Conservation (phyloP, 2,329 filamentous ascomycete species). For the Aspergillus transmontanensis region DNA sequence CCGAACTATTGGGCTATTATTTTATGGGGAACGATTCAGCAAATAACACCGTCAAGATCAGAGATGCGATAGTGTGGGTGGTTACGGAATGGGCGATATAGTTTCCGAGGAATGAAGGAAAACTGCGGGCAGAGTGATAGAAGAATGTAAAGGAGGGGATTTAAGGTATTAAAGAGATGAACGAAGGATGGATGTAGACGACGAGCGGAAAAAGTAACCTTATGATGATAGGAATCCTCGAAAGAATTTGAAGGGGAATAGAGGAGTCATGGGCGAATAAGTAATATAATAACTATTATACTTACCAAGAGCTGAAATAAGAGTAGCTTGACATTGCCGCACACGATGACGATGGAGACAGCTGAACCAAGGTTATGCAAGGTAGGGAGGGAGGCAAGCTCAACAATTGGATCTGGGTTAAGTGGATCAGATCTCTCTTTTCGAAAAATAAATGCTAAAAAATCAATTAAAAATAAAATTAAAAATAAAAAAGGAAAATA, state of each 20-base stretch:
- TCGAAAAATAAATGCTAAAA: not conserved
- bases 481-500: not conserved
- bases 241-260: slow-evolving; percentile 14
- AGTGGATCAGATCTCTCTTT: slow-evolving; percentile 24
- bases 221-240: not conserved
- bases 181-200: not conserved
- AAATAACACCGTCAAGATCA: not conserved
- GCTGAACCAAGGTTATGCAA: slow-evolving; percentile 34
- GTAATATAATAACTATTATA: slow-evolving; percentile 15
- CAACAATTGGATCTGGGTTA: slow-evolving; percentile 26
- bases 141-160: slow-evolving; percentile 3
- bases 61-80: not conserved
- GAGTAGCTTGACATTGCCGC: slow-evolving; percentile 27
- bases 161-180: slow-evolving; percentile 7
- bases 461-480: not conserved
- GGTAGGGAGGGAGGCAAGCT: slow-evolving; percentile 24
- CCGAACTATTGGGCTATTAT: not conserved
- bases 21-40: not conserved
- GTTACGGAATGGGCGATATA: slow-evolving; percentile 3
- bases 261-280: slow-evolving; percentile 14
- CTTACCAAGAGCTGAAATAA: slow-evolving; percentile 17
- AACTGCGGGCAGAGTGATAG: not conserved
- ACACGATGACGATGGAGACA: slow-evolving; percentile 29
- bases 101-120: not conserved
- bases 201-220: not conserved